Evolutionary conservation across 2,329 filamentous ascomycete genomes (phyloP).

Genomic region (Curvularia eragrostidis): DNA sequence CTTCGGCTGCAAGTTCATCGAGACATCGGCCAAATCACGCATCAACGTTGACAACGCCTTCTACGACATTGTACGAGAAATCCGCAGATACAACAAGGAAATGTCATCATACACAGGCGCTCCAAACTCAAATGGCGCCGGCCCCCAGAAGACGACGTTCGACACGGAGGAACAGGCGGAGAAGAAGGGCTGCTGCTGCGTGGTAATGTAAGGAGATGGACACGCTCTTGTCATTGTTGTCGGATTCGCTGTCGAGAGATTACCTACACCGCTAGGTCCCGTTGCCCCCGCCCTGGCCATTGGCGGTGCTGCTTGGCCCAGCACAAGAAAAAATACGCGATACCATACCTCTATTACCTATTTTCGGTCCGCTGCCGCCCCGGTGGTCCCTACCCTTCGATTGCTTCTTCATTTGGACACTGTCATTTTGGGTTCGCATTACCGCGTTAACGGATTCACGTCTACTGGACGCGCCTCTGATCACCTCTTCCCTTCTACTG

Average conservation of each 20-base stretch:
- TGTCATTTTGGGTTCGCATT: slow-evolving; percentile 35
- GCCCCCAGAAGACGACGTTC: slow-evolving; percentile 67
- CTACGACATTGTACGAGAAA: slow-evolving; percentile 97
- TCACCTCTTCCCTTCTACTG: slow-evolving; percentile 18
- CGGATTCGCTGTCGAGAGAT: slow-evolving; percentile 23
- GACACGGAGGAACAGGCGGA: slow-evolving; percentile 74
- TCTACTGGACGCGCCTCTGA: slow-evolving; percentile 37
- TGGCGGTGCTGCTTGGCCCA: slow-evolving; percentile 28
- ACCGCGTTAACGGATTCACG: slow-evolving; percentile 34
- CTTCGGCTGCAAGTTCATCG: slow-evolving; percentile 98
- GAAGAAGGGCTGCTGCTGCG: slow-evolving; percentile 82
- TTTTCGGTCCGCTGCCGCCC: slow-evolving; percentile 37
- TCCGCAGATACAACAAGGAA: slow-evolving; percentile 97
- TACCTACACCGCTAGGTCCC: slow-evolving; percentile 29
- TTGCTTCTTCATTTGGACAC: slow-evolving; percentile 30
- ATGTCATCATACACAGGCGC: slow-evolving; percentile 85
- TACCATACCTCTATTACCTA: slow-evolving; percentile 44
- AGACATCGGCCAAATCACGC: slow-evolving; percentile 97
- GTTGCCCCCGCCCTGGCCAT: slow-evolving; percentile 34
- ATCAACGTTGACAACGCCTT: slow-evolving; percentile 99
- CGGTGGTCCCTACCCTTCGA: slow-evolving; percentile 17
- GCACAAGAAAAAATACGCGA: slow-evolving; percentile 36
- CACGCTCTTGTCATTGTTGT: slow-evolving; percentile 14
- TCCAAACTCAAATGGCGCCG: slow-evolving; percentile 61
- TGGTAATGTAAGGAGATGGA: slow-evolving; percentile 72